phyloP scores from a whole-genome alignment of 1,284 basidiomycete species.

The Tilletia setariae region DNA sequence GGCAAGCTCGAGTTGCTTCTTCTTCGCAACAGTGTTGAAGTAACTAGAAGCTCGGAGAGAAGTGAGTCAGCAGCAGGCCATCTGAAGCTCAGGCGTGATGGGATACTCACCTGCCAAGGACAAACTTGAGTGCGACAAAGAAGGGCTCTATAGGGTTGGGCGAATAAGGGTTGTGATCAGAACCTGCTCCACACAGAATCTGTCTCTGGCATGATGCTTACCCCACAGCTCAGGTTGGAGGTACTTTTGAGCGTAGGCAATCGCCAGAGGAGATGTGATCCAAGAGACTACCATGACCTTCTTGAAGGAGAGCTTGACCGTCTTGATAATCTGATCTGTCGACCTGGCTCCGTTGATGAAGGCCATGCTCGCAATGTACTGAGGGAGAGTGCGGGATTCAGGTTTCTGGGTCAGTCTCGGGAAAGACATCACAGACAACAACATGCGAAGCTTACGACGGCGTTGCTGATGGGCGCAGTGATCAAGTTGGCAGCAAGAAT shows the following conservation, averaged over 20 bases:
- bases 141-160: neutral
- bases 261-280: constrained; percentile 69
- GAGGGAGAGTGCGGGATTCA: constrained; percentile 62
- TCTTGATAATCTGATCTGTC: constrained; percentile 65
- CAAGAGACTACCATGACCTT: constrained; percentile 71
- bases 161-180: neutral
- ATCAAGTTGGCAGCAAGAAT: constrained; percentile 75
- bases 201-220: constrained; percentile 1
- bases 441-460: neutral
- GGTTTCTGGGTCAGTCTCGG: constrained; percentile 59
- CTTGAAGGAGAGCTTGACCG: constrained; percentile 72
- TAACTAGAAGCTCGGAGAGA: neutral
- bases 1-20: constrained; percentile 13
- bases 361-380: constrained; percentile 73
- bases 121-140: constrained; percentile 10
- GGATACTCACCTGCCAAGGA: neutral
- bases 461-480: constrained; percentile 71
- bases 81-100: neutral
- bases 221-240: constrained; percentile 65
- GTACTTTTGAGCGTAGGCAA: constrained; percentile 71
- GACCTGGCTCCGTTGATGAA: constrained; percentile 77
- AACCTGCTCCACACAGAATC: neutral
- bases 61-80: neutral
- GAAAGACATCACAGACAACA: neutral
- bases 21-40: constrained; percentile 12